Base-by-base conservation (phyloP, 2,329 filamentous ascomycete species). In the Alternaria postmessia region DNA sequence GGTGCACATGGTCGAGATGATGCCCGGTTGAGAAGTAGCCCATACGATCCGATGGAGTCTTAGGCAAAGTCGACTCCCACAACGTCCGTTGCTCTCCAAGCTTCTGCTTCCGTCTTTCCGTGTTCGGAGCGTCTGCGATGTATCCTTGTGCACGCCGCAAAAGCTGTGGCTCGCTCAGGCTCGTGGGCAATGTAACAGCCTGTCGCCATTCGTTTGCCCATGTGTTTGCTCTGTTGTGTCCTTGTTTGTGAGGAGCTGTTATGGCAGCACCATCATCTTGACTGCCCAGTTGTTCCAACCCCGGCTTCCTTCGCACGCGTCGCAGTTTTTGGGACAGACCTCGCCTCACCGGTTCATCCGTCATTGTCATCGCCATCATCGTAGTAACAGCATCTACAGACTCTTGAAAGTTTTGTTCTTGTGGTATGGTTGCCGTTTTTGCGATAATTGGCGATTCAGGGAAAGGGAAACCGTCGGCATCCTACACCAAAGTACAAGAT, bases 401-500 rank as follows among this genome's bases (percentile, higher is more conserved):
- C 8, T 52, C 51, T 44, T 61, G 47, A 48, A 61, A 51, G 8
- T 60, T 62, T 30, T 63, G 42, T 39, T 67, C 61, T 39, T 51
- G 57, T 54, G 38, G 34, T 26, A 48, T 20, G 43, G 53, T 54
- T 34, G 39, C 47, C 32, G 46, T 51, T 22, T 48, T 58, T n/a
- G 67, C 52, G 16, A 69, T 59, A n/a, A 67, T 67, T 1, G 61
- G 57, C 56, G 59, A 54, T 46, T 49, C 56, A 28, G 59, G 61
- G 24, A 59, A 63, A 8, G 34, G 53, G 41, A 62, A 59, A 57
- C 63, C 59, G 34, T 70, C 62, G 41, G 54, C 60, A 57, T 54
- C 68, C 71, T 75, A 72, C 53, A 67, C 20, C 49, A 59, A 60
- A 59, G 53, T 53, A 66, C 55, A 61, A 51, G 20, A 57, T 79